phyloP scores from a whole-genome alignment of 306 rosid species.

The Bauhinia variegata region DNA sequence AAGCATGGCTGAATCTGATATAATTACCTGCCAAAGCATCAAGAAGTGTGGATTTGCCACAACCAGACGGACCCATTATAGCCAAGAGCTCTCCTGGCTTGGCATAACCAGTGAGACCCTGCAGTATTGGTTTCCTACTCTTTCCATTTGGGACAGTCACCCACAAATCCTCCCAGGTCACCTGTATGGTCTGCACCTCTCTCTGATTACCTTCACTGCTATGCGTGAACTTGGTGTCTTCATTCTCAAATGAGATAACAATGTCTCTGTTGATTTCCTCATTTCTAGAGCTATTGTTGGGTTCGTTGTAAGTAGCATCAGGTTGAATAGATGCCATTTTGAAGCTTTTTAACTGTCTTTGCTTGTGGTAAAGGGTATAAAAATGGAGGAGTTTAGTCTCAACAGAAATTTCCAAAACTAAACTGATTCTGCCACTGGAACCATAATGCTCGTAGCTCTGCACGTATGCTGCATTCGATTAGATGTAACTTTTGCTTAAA shows the following conservation, averaged over 20 bases:
- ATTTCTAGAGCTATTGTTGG: not conserved
- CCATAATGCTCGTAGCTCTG: too few relatives aligned
- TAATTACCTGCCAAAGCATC: slow-evolving; percentile 63
- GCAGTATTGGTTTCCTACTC: slow-evolving; percentile 50
- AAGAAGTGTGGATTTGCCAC: slow-evolving; percentile 81
- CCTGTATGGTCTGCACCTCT: slow-evolving; percentile 32
- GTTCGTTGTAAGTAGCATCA: not conserved
- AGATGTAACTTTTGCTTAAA: too few relatives aligned
- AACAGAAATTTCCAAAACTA: too few relatives aligned
- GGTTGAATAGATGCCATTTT: not conserved
- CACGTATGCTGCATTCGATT: too few relatives aligned
- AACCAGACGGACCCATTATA: slow-evolving; percentile 84
- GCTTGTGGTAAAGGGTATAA: too few relatives aligned
- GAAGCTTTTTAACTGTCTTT: too few relatives aligned
- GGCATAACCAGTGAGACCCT: slow-evolving; percentile 57
- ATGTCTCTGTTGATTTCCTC: not conserved
- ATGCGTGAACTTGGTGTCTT: slow-evolving; percentile 4
- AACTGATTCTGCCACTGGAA: too few relatives aligned
- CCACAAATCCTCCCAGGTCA: slow-evolving; percentile 63
- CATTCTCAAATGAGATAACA: slow-evolving; percentile 9
- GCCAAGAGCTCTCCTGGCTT: slow-evolving; percentile 66
- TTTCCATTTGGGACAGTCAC: slow-evolving; percentile 51
- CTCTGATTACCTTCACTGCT: not conserved
- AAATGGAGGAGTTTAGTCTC: too few relatives aligned
- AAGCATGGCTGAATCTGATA: too few relatives aligned